These are phyloP conservation scores for Millerozyma miso DNA, from an alignment of 805 yeast species.

Conservation along the genomic window DNA sequence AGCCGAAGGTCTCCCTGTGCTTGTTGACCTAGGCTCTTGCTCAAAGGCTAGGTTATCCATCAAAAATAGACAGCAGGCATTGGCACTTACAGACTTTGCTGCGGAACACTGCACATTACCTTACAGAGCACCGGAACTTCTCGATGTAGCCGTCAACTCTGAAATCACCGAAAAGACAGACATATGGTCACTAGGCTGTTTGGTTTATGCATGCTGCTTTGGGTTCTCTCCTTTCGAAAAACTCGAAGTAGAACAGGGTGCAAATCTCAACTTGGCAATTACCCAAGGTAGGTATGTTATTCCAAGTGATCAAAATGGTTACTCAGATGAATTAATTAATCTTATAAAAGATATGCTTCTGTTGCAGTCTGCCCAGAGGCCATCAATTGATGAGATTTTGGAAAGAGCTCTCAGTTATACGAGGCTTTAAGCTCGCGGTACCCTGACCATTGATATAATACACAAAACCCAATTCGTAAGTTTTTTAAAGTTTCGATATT, in stretches of 20 bases:
- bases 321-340: slow-evolving; percentile 51
- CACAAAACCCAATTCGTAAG: not conserved
- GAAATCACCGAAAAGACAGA: slow-evolving; percentile 71
- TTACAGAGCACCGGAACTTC: slow-evolving; percentile 85
- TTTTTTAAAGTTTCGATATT: not conserved
- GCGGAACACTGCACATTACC: slow-evolving; percentile 83
- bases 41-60: slow-evolving; percentile 54
- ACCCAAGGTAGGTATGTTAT: slow-evolving; percentile 58
- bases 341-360: slow-evolving; percentile 59
- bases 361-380: slow-evolving; percentile 59
- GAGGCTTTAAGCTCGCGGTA: slow-evolving; percentile 4
- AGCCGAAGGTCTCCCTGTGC: slow-evolving; percentile 68
- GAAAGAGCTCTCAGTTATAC: slow-evolving; percentile 41
- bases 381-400: slow-evolving; percentile 57
- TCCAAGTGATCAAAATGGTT: slow-evolving; percentile 48
- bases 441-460: not conserved
- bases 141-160: slow-evolving; percentile 69
- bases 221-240: slow-evolving; percentile 84
- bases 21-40: slow-evolving; percentile 83
- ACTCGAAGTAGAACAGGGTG: slow-evolving; percentile 77
- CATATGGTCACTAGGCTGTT: slow-evolving; percentile 90
- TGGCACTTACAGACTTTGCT: slow-evolving; percentile 73
- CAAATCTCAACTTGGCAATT: slow-evolving; percentile 73
- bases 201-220: slow-evolving; percentile 72
- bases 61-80: slow-evolving; percentile 62